phyloP scores from a whole-genome alignment of 345 rosid species.

The Punica granatum region DNA sequence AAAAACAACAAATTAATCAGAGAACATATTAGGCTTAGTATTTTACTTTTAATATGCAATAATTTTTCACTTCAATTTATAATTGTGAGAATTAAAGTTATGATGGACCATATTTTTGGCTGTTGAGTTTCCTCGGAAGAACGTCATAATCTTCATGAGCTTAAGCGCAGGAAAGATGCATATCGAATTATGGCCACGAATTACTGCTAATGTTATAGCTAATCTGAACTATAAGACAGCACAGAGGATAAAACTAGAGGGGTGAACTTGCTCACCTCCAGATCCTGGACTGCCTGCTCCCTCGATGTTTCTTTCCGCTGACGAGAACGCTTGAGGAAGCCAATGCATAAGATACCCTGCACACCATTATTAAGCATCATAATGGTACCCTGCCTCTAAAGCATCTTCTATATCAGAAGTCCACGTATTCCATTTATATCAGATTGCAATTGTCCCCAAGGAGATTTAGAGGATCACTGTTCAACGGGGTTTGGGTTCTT shows the following conservation, averaged over 20 bases:
- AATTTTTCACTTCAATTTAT: neutral
- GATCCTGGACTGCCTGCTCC: conserved; percentile 74
- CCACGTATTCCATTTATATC: neutral
- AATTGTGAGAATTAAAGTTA: neutral
- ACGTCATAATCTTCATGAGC: too few relatives aligned
- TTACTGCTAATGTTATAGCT: neutral
- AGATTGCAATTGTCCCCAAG: neutral
- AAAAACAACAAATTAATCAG: neutral
- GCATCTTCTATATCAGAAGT: neutral
- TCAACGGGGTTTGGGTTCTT: neutral
- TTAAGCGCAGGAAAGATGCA: neutral
- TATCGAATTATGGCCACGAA: neutral
- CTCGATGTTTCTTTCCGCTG: conserved; percentile 61
- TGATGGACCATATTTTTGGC: neutral
- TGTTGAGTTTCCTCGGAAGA: neutral
- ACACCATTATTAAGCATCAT: conserved; percentile 1
- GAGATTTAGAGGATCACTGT: neutral
- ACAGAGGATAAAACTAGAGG: neutral
- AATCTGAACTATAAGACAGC: neutral
- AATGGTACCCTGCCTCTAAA: neutral
- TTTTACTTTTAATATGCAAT: too few relatives aligned
- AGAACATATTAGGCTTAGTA: too few relatives aligned
- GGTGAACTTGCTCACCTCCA: conserved; percentile 48
- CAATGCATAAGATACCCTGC: conserved; percentile 88
- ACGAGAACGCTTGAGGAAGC: conserved; percentile 70